phyloP scores from a whole-genome alignment of 345 rosid species.

The Eucalyptus paniculata region DNA sequence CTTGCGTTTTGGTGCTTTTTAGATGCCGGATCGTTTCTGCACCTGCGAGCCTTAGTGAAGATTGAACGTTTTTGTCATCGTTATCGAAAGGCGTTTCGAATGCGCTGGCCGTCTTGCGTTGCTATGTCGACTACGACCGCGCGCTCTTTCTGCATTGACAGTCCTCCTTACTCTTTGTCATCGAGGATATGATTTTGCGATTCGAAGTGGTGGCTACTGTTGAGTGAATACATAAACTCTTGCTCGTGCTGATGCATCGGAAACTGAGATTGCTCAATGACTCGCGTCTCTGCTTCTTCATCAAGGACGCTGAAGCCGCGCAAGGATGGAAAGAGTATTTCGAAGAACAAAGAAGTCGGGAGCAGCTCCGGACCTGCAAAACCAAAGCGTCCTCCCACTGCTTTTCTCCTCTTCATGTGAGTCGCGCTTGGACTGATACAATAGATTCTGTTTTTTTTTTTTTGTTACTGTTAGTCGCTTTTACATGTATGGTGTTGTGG shows the following conservation, averaged over 20 bases:
- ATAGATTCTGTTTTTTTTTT: no score
- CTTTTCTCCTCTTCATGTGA: not conserved
- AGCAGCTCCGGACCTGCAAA: not conserved
- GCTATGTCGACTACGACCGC: not conserved
- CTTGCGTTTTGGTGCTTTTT: not conserved
- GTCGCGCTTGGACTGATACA: not conserved
- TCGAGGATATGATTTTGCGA: no score
- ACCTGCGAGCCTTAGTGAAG: not conserved
- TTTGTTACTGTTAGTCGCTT: not conserved
- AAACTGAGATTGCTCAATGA: not conserved
- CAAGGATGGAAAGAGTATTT: not conserved
- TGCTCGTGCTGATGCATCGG: not conserved
- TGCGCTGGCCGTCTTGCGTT: not conserved
- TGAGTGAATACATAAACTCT: not conserved
- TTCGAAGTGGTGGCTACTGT: not conserved
- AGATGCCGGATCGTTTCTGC: not conserved
- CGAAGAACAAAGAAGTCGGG: not conserved
- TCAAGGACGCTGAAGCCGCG: not conserved
- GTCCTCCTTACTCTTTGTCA: no score
- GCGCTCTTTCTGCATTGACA: not conserved
- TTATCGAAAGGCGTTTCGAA: not conserved
- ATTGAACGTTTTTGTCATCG: not conserved
- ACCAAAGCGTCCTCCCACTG: not conserved
- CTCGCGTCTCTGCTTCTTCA: not conserved
- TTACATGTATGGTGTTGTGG: not conserved